Evolutionary conservation across 1,284 basidiomycete species (phyloP).

Genomic region (Hymenochaete sp.): DNA sequence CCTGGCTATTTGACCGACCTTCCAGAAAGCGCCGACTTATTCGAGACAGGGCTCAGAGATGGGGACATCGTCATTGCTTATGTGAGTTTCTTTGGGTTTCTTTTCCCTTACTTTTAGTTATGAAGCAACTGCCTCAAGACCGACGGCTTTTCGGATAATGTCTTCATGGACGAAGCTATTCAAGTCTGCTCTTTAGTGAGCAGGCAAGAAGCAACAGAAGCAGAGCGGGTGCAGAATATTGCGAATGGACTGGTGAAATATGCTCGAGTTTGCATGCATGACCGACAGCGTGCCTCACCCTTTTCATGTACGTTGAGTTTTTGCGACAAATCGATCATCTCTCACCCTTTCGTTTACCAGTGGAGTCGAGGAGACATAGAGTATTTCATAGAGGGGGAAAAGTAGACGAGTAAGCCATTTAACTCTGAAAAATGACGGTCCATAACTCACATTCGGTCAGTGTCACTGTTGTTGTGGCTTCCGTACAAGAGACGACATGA

Average conservation of each 20-base stretch:
- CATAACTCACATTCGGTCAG: slow-evolving; percentile 27
- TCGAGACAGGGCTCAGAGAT: slow-evolving; percentile 57
- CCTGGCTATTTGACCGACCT: slow-evolving; percentile 52
- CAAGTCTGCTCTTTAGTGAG: slow-evolving; percentile 58
- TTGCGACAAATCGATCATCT: slow-evolving; percentile 7
- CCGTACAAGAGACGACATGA: slow-evolving; percentile 46
- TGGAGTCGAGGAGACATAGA: slow-evolving; percentile 28
- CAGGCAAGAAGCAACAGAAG: slow-evolving; percentile 46
- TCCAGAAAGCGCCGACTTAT: slow-evolving; percentile 59
- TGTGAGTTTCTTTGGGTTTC: slow-evolving; percentile 33
- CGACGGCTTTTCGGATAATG: slow-evolving; percentile 83
- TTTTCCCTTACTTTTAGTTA: not conserved
- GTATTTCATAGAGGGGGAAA: slow-evolving; percentile 65
- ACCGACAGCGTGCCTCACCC: slow-evolving; percentile 52
- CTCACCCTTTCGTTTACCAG: slow-evolving; percentile 1
- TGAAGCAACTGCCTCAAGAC: slow-evolving; percentile 43
- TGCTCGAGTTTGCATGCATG: slow-evolving; percentile 59
- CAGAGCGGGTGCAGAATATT: slow-evolving; percentile 54
- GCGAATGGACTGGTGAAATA: slow-evolving; percentile 67
- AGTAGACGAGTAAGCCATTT: slow-evolving; percentile 50
- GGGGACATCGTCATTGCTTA: slow-evolving; percentile 68
- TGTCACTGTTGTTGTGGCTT: slow-evolving; percentile 51
- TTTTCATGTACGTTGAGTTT: slow-evolving; percentile 49
- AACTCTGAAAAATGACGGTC: not conserved
- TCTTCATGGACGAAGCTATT: slow-evolving; percentile 64